Evolutionary conservation across 2,329 filamentous ascomycete genomes (phyloP).

Genomic region (Colletotrichum godetiae): DNA sequence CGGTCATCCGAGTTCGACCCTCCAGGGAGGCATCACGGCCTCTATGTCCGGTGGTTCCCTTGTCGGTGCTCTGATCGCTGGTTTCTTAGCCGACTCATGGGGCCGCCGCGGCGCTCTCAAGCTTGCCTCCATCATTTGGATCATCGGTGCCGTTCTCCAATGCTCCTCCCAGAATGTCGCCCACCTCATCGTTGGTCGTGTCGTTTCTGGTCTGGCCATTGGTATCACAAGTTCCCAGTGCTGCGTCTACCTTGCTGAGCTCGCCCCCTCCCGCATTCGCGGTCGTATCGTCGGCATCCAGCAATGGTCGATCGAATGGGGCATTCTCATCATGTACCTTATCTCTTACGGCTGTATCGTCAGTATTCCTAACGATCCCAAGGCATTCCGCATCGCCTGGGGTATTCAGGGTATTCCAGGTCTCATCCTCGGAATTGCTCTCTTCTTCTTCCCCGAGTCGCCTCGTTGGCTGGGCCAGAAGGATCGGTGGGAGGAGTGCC

Average conservation of each 20-base stretch:
- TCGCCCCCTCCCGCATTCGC: constrained; percentile 67
- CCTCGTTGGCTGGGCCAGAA: constrained; percentile 35
- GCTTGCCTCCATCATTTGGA: constrained; percentile 60
- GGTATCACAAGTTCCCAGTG: constrained; percentile 76
- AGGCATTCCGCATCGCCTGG: constrained; percentile 68
- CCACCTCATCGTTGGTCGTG: constrained; percentile 64
- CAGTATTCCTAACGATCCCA: constrained; percentile 62
- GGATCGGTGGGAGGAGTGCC: constrained; percentile 36
- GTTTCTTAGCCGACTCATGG: constrained; percentile 59
- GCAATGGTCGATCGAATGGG: constrained; percentile 79
- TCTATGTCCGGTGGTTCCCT: constrained; percentile 64
- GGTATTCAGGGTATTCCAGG: constrained; percentile 39
- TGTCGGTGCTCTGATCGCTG: constrained; percentile 59
- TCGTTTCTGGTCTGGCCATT: constrained; percentile 74
- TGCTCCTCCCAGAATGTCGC: constrained; percentile 68
- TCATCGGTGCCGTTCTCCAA: constrained; percentile 69
- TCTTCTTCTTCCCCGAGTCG: constrained; percentile 36
- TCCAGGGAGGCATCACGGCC: constrained; percentile 64
- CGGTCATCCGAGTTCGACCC: constrained; percentile 55
- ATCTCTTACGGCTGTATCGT: constrained; percentile 73
- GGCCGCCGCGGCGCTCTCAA: constrained; percentile 58
- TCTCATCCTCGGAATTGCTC: constrained; percentile 38
- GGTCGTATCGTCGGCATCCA: constrained; percentile 77
- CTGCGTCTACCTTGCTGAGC: constrained; percentile 75
- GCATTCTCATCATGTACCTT: constrained; percentile 77